phyloP scores from a whole-genome alignment of 2,329 filamentous ascomycete genomes.

The Aspergillus sp. region DNA sequence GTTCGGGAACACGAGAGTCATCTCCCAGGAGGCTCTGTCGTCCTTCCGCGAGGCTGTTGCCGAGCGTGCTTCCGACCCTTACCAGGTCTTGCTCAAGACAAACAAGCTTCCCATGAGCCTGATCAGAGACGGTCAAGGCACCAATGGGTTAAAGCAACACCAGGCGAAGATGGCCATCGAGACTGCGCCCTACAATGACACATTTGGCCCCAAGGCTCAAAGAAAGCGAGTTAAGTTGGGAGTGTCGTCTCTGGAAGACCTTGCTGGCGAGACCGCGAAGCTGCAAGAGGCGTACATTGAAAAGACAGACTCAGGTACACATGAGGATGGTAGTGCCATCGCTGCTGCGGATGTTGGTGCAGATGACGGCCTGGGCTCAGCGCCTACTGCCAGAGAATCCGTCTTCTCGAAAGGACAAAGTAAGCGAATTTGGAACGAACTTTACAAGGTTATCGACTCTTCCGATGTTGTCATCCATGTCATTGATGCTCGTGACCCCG shows the following conservation, averaged over 20 bases:
- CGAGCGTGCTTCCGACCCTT: slow-evolving; percentile 84
- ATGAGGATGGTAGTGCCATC: slow-evolving; percentile 67
- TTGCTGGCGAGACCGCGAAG: slow-evolving; percentile 74
- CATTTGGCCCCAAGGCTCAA: slow-evolving; percentile 90
- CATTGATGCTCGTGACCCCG: slow-evolving; percentile 80
- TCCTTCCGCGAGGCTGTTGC: slow-evolving; percentile 90
- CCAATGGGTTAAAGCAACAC: slow-evolving; percentile 86
- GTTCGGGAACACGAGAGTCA: slow-evolving; percentile 91
- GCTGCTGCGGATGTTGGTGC: slow-evolving; percentile 49
- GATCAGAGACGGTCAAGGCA: slow-evolving; percentile 71
- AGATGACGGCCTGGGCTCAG: slow-evolving; percentile 36
- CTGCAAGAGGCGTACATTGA: slow-evolving; percentile 79
- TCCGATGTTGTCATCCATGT: slow-evolving; percentile 96
- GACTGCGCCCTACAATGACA: slow-evolving; percentile 76
- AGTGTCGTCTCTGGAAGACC: slow-evolving; percentile 73
- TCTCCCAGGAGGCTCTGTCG: slow-evolving; percentile 80
- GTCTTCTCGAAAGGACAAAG: slow-evolving; percentile 94
- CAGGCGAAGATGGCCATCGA: slow-evolving; percentile 91
- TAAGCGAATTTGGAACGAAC: slow-evolving; percentile 95
- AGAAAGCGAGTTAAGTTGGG: slow-evolving; percentile 87
- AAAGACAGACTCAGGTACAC: slow-evolving; percentile 69
- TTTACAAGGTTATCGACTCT: slow-evolving; percentile 92
- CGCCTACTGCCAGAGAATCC: slow-evolving; percentile 66
- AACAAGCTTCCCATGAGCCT: slow-evolving; percentile 97
- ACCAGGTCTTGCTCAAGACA: slow-evolving; percentile 89